Evolutionary conservation across 805 yeast species (phyloP), one percentile per base, ranked within the genome.

Genomic region (Candida ascalaphidarum): DNA sequence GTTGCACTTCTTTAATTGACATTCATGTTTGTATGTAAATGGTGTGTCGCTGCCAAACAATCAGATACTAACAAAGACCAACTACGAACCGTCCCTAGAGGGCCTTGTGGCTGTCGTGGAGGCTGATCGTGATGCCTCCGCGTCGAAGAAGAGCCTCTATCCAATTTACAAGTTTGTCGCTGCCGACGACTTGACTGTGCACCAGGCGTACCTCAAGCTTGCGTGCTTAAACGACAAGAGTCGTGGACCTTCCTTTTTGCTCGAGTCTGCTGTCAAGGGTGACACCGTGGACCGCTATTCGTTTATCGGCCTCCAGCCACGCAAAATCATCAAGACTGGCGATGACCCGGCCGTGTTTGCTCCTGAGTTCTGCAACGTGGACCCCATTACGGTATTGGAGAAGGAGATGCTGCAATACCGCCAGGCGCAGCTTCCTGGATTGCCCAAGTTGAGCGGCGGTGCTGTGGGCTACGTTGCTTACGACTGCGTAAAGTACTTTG

Each of bases 401-500:
- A 40, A 71, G 24, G 96, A 89, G 50, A 65, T 92, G 60, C 54
- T 61, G 7, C 54, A 64, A 22, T 72, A 70, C 45, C 71, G 65
- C 31, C 85, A 83, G 46, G 84, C 88, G 2, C 76, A 72, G 41
- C 59, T 84, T 28, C 94, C 94, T 0, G 94, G 94, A 23, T 61
- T 88, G 27, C 84, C 95, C 10, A 73, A 70, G 37, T 61, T 86
- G 33, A 78, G 88, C 43, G 98, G 99, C 33, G 99, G 99, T 38
- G 97, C 97, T 5, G 71, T 89, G 30, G 99, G 99, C 2, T 92
- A 86, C 50, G 77, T 92, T 24, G 84, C 96, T 1, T 92, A 92
- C 47, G 99, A 92, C 55, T 92, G 99, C 63, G 81, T 92, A 47
- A 82, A 85, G 51, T 92, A 92, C 56, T 92, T 92, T 42, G 99